These are phyloP conservation scores for Austropuccinia psidii DNA, from an alignment of 1,284 basidiomycete genomes.

Conservation along the genomic window DNA sequence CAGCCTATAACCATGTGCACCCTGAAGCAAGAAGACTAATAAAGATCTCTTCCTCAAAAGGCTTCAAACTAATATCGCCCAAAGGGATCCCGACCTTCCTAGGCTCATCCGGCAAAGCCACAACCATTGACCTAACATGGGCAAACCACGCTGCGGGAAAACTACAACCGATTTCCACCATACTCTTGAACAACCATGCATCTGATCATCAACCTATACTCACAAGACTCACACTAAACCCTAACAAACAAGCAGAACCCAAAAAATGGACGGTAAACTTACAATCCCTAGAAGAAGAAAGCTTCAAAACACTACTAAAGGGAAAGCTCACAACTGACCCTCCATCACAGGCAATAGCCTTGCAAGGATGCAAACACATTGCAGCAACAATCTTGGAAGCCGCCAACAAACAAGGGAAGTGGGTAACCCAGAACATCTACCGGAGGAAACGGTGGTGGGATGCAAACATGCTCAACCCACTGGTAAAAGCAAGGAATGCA, in stretches of 20 bases:
- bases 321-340: no score
- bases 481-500: not conserved
- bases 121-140: not conserved
- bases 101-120: not conserved
- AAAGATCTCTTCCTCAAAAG: not conserved
- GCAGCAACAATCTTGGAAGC: not conserved
- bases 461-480: not conserved
- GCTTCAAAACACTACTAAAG: no score
- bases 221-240: no score
- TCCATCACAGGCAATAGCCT: no score
- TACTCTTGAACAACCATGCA: not conserved
- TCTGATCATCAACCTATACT: no score
- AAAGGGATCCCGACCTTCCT: constrained; percentile 11
- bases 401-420: not conserved
- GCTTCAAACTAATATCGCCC: constrained; percentile 3
- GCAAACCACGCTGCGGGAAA: no score
- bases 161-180: no score
- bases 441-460: not conserved
- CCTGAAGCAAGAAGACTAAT: not conserved
- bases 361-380: no score
- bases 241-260: no score
- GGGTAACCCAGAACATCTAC: not conserved
- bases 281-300: no score
- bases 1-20: not conserved
- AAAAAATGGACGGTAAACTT: no score